phyloP scores from a whole-genome alignment of 495 filamentous ascomycete genomes.

The Penicillium bovifimosum region DNA sequence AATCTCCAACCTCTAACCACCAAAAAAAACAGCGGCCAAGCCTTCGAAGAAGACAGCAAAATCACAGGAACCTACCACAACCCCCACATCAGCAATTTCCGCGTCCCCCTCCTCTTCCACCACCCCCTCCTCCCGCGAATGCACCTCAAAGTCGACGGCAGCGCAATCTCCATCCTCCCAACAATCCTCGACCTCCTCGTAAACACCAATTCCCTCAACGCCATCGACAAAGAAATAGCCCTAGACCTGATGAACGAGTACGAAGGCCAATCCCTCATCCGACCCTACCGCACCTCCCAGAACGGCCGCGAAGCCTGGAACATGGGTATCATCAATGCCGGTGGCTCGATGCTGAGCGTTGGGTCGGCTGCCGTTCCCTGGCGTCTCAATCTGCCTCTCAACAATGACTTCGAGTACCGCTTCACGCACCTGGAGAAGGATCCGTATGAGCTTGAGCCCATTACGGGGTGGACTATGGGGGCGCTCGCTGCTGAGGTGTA shows the following conservation, averaged over 20 bases:
- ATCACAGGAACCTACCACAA: constrained; percentile 42
- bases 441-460: constrained; percentile 28
- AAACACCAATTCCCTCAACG: constrained; percentile 34
- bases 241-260: constrained; percentile 37
- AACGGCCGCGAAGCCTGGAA: constrained; percentile 38
- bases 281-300: constrained; percentile 30
- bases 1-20: constrained; percentile 27
- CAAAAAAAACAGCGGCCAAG: constrained; percentile 26
- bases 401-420: constrained; percentile 31
- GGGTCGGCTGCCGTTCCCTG: constrained; percentile 35
- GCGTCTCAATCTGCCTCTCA: constrained; percentile 38
- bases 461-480: constrained; percentile 31
- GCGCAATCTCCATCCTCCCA: constrained; percentile 39
- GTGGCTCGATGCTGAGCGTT: constrained; percentile 37
- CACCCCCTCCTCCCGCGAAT: constrained; percentile 40
- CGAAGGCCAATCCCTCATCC: constrained; percentile 44
- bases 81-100: constrained; percentile 41
- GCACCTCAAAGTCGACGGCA: constrained; percentile 35
- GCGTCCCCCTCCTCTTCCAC: constrained; percentile 40
- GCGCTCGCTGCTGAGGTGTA: constrained; percentile 24
- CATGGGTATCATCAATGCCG: constrained; percentile 43
- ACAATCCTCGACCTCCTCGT: constrained; percentile 46
- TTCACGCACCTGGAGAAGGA: constrained; percentile 35
- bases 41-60: constrained; percentile 37
- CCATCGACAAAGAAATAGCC: constrained; percentile 25